Percentiles rank a stretch among this genome's conserved stretches.
Evolutionary conservation across 208 protist species (phyloP).

Genomic region (Leishmania arabica): DNA sequence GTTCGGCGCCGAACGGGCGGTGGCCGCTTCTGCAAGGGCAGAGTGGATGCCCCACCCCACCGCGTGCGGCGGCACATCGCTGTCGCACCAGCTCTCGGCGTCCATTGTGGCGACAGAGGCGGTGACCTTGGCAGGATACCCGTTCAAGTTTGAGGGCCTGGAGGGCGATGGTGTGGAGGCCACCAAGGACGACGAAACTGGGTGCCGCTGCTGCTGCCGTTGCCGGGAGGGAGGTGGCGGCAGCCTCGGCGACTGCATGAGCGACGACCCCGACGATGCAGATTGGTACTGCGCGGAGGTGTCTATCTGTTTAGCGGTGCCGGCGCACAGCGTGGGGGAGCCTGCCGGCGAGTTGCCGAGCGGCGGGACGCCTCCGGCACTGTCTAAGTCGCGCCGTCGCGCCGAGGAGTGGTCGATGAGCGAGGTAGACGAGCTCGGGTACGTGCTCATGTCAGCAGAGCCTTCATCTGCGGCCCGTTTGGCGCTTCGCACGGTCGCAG

Average conservation of each 20-base stretch:
- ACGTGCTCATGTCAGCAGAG: not conserved
- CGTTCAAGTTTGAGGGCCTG: not conserved
- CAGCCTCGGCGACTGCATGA: not conserved
- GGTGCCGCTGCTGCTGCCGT: not conserved
- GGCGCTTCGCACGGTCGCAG: not conserved
- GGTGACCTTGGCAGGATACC: not conserved
- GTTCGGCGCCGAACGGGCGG: not conserved
- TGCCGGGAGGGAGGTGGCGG: not conserved
- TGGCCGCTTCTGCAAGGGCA: not conserved
- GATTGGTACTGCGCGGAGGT: not conserved
- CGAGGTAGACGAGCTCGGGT: not conserved
- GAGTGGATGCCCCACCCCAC: not conserved
- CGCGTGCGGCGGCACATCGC: not conserved
- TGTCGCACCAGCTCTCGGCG: slow-evolving; percentile 1
- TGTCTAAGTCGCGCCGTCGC: not conserved
- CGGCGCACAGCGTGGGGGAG: not conserved
- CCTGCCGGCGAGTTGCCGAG: not conserved
- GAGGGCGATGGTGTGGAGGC: slow-evolving; percentile 1
- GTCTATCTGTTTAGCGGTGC: not conserved
- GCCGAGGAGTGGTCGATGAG: not conserved
- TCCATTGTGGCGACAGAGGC: not conserved
- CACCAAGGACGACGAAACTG: not conserved
- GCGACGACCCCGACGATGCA: slow-evolving; percentile 2
- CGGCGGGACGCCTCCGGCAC: not conserved
- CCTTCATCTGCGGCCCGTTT: not conserved